Percentiles rank a stretch among this genome's conserved stretches.
Evolutionary conservation across 2,329 filamentous ascomycete genomes (phyloP).

Genomic region (Penicillium sp.): DNA sequence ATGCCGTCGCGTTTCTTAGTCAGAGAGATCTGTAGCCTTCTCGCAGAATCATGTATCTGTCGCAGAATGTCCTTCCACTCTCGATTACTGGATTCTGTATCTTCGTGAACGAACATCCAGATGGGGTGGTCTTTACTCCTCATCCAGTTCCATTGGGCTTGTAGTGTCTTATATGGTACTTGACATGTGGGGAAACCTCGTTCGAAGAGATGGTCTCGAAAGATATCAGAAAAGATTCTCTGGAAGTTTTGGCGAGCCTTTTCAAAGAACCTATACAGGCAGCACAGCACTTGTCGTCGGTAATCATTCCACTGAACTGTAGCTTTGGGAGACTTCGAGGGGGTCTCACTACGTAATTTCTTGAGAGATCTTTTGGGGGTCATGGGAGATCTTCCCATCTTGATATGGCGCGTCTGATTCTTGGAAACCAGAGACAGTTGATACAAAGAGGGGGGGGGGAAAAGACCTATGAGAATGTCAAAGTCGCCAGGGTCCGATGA

Average conservation of each 20-base stretch:
- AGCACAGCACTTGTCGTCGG: conserved; percentile 24
- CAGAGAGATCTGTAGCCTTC: conserved; percentile 1
- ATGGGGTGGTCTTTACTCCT: conserved; percentile 10
- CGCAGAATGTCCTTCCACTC: conserved; percentile 14
- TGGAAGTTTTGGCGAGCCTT: conserved; percentile 5
- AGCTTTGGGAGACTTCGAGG: not conserved
- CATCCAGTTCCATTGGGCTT: conserved; percentile 27
- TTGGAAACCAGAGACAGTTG: not conserved
- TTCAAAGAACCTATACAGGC: conserved; percentile 25
- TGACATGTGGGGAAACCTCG: conserved; percentile 19
- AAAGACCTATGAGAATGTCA: too few relatives aligned
- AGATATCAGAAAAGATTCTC: conserved; percentile 28
- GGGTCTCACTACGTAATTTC: not conserved
- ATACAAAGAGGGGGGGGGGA: not conserved
- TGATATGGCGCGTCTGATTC: not conserved
- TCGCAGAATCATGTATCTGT: conserved; percentile 14
- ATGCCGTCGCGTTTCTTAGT: not conserved
- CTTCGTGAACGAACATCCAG: conserved; percentile 24
- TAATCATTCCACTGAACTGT: conserved; percentile 19
- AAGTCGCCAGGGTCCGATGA: too few relatives aligned
- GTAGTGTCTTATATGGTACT: conserved; percentile 6
- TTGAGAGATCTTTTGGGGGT: not conserved
- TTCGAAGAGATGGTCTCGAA: conserved; percentile 17
- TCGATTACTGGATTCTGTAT: conserved; percentile 16
- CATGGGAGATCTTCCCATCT: not conserved